Evolutionary conservation across 176 grass and related monocot species (phyloP).

Genomic region (Hsuehochloa calcarea): DNA sequence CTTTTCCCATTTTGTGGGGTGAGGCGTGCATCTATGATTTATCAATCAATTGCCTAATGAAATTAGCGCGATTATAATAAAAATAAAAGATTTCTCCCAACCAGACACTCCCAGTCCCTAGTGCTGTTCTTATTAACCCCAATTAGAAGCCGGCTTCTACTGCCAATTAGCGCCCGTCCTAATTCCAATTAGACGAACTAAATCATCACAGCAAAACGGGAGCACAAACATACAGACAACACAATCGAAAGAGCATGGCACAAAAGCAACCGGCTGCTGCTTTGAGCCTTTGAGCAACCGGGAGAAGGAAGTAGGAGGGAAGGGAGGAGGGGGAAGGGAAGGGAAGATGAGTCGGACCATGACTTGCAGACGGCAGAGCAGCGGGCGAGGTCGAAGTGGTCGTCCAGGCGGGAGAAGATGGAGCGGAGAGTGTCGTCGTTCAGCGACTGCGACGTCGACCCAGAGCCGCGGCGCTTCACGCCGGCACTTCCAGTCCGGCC

Average conservation of each 20-base stretch:
- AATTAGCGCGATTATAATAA: neutral
- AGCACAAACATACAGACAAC: neutral
- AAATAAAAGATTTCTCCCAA: neutral
- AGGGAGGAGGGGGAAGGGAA: neutral
- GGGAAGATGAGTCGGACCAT: constrained; percentile 36
- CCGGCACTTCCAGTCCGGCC: neutral
- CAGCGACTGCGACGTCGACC: constrained; percentile 37
- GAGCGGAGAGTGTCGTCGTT: constrained; percentile 64
- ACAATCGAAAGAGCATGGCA: neutral
- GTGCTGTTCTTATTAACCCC: neutral
- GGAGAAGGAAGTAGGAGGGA: neutral
- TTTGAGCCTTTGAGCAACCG: constrained; percentile 18
- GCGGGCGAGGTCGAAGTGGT: constrained; percentile 87
- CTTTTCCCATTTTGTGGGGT: neutral
- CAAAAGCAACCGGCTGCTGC: neutral
- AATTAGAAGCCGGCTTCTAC: neutral
- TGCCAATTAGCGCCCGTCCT: neutral
- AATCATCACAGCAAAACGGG: neutral
- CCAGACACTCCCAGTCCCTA: neutral
- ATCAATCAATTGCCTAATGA: neutral
- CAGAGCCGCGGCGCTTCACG: constrained; percentile 15
- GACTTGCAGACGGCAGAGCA: constrained; percentile 86
- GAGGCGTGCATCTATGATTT: neutral
- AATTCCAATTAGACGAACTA: neutral
- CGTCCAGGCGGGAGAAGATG: constrained; percentile 65